Evolutionary conservation across 1,284 basidiomycete species (phyloP), one percentile per base, ranked within the genome.

Genomic region (Sporisorium reilianum): DNA sequence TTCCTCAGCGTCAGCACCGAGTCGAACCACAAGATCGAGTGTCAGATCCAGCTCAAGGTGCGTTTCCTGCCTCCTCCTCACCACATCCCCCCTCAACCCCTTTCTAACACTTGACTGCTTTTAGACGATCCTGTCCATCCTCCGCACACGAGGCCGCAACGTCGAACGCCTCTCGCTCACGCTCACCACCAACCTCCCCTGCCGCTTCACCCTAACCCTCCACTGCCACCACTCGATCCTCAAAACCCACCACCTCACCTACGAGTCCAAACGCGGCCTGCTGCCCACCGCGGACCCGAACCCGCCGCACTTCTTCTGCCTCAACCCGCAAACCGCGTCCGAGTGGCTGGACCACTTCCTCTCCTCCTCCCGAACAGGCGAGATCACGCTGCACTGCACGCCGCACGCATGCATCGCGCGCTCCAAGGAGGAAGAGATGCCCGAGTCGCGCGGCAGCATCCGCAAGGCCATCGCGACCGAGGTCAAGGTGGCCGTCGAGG

Each of bases 311-410:
- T 64, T 62, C 11, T 75, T 67, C 53, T 46, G 46, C n/a, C 52
- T 80, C 38, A 34, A 56, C n/a, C 54, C 77, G 12, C 30, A 57
- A 16, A 69, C 71, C 1, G 79, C 75, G 1, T 54, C 60, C 25
- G 77, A 79, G 45, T 80, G 79, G 79, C 65, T 61, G 10, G 77
- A 80, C 1, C 75, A 80, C 46, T 78, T 80, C 48, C 52, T 76
- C 25, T 65, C 59, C 25, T 64, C 64, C 20, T 55, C 64, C 7
- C 65, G 66, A 5, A 63, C 65, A 1, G 79, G 77, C 34, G 79
- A 80, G 38, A 76, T 79, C 57, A 60, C 70, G 6, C 54, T 80
- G 5, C 45, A 57, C 18, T 75, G 64, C 49, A 59, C 56, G 0
- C 72, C 72, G 4, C 25, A 22, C 14, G 20, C 52, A 1, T 80